Base-by-base conservation (phyloP, 2,329 filamentous ascomycete species). In the Fusarium tjaetaba region DNA sequence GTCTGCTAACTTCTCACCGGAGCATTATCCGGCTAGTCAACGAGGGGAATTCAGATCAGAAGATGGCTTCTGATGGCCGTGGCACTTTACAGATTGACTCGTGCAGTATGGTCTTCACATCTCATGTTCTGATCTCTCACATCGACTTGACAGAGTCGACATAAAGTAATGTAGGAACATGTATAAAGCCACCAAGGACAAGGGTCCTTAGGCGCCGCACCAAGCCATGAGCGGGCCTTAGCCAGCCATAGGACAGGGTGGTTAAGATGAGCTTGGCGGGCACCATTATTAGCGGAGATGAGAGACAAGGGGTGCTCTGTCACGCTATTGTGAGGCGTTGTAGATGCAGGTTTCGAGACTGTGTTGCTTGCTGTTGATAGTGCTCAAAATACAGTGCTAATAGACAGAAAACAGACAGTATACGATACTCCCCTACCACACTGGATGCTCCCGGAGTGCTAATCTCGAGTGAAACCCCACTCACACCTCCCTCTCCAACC, bases 381-480 rank as follows among this genome's bases (percentile, higher is more conserved):
- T 7, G 5, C 5, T 7, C 9, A 1, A 3, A 4, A 24, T 20
- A 67, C 69, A 70, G 77, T 79, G 68, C 13, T 8, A 48, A 4
- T 7, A 0, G 0, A 0, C 0, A 0, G 3, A 1, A 0, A 0
- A 0, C 1, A 18, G 55, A 80, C 79, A 71, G 73, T 70, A 51
- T 39, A 52, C 52, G 78, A 76, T 79, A 58, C 55, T 63, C 56
- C 63, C 66, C 75, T 83, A 84, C 73, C 79, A 55, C 39, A 43
- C 68, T 70, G 45, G 66, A 80, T 78, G 75, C 68, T 73, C 66
- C 68, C 72, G 70, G 77, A 80, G 80, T 62, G 80, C 77, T 85
- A 85, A 86, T 85, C 83, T 85, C 81, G 79, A 79, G 70, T 73
- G 68, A 65, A 78, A 82, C 81, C 78, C 80, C 82, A 85, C 82